Conservation (phyloP, 2,329 filamentous ascomycete species). For the Cercospora janseana region DNA sequence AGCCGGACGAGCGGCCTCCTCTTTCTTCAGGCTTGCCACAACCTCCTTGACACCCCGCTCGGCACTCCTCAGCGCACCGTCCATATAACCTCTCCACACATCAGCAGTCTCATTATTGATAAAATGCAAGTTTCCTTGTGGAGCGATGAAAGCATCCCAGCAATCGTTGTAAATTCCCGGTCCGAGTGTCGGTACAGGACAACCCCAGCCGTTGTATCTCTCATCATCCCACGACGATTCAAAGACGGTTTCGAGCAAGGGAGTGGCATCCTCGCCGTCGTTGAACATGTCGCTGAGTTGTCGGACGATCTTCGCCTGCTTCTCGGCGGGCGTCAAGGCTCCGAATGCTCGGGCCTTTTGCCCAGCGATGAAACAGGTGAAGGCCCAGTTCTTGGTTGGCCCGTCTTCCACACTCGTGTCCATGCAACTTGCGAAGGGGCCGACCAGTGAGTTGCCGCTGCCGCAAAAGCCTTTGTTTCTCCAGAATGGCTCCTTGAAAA, state of each 20-base stretch:
- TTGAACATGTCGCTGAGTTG: slow-evolving; percentile 37
- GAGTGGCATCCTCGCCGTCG: slow-evolving; percentile 22
- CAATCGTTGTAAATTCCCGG: slow-evolving; percentile 22
- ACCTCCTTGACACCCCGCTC: slow-evolving; percentile 50
- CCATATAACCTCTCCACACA: slow-evolving; percentile 58
- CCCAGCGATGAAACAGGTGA: slow-evolving; percentile 46
- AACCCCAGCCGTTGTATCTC: slow-evolving; percentile 26
- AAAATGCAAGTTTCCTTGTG: slow-evolving; percentile 48
- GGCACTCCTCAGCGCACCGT: slow-evolving; percentile 53
- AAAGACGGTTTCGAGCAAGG: slow-evolving; percentile 29
- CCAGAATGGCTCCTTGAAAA: slow-evolving; percentile 50
- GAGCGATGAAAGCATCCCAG: slow-evolving; percentile 19
- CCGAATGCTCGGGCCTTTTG: slow-evolving; percentile 38
- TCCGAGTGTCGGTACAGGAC: slow-evolving; percentile 24
- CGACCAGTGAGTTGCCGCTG: slow-evolving; percentile 45
- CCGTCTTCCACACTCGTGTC: slow-evolving; percentile 41
- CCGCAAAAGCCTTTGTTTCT: slow-evolving; percentile 46
- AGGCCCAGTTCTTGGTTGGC: slow-evolving; percentile 20
- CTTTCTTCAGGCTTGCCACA: slow-evolving; percentile 19
- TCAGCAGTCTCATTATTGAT: slow-evolving; percentile 53
- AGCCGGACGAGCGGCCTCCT: too few relatives aligned
- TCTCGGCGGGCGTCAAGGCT: slow-evolving; percentile 28
- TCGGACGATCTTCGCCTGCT: slow-evolving; percentile 34
- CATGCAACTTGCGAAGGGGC: slow-evolving; percentile 47
- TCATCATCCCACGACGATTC: slow-evolving; percentile 35